These are phyloP conservation scores for Alternaria angustiovoidea DNA, from an alignment of 2,329 filamentous ascomycete genomes.

Conservation along the genomic window DNA sequence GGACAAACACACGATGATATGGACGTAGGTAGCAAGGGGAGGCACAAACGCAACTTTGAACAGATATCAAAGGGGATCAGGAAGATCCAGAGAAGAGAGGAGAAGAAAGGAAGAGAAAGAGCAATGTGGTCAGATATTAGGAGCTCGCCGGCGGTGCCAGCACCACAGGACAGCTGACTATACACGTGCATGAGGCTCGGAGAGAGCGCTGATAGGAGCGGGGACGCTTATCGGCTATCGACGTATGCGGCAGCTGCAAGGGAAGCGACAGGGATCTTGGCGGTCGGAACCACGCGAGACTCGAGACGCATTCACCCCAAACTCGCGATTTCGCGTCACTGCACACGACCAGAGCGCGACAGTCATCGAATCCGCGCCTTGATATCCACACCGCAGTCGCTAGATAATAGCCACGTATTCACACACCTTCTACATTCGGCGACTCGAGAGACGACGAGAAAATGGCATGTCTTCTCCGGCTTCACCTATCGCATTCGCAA, in stretches of 20 bases:
- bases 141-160: conserved; percentile 20
- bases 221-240: conserved; percentile 38
- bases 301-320: conserved; percentile 6
- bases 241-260: conserved; percentile 39
- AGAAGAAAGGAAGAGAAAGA: conserved; percentile 18
- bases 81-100: conserved; percentile 21
- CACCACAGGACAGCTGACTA: conserved; percentile 28
- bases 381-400: conserved; percentile 1
- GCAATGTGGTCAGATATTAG: conserved; percentile 24
- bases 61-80: conserved; percentile 14
- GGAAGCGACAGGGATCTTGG: conserved; percentile 28
- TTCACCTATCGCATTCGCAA: conserved; percentile 23
- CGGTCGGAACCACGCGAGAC: conserved; percentile 32
- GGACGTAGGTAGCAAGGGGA: conserved; percentile 8
- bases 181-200: conserved; percentile 22
- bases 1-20: conserved; percentile 8
- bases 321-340: conserved; percentile 23
- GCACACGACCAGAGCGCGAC: conserved; percentile 11
- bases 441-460: not conserved
- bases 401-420: not conserved
- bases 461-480: conserved; percentile 31
- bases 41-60: conserved; percentile 18
- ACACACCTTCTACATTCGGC: not conserved
- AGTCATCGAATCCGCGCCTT: not conserved
- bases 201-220: conserved; percentile 37